Base-by-base conservation (phyloP, 768 basidiomycete genomes). In the Collybia mongolica region DNA sequence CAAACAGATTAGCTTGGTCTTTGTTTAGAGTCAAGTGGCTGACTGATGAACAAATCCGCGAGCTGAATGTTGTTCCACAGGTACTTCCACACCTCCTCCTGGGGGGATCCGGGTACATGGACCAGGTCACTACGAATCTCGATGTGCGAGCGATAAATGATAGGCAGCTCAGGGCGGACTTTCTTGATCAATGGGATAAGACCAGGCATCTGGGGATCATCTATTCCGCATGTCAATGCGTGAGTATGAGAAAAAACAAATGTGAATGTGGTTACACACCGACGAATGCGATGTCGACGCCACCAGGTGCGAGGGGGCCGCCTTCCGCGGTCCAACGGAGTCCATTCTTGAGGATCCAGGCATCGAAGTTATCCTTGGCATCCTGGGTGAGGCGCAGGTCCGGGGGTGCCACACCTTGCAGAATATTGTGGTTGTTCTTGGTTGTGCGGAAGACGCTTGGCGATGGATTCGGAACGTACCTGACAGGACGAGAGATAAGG, bases 121-220 rank as follows among this genome's bases (percentile, higher is more conserved):
- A 92, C 84, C 37, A 97, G 84, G 65, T 94, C 90, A 57, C 88
- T 88, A 42, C 88, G 86, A 57, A 89, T 93, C 72, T 98, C 93
- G 54, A 97, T 97, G 74, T 97, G 94, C 46, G 93, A 96, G 39
- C 94, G 86, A 67, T 95, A 98, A 56, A 95, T 75, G 62, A 97
- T 92, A 46, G 93, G 93, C 41, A 94, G 72, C 20, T 88, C 84
- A 2, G 93, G 93, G 51, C 88, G 79, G 47, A 86, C 73, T 72
- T 88, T 87, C 65, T 82, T 85, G 76, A 97, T 96, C 57, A 94
- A 77, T 5, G 95, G 95, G 65, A 98, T 95, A 47, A 97, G 77
- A 43, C 93, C 93, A 37, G 93, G 90, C 84, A 97, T 92, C 67
- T 93, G 89, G n/a, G 90, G 90, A 68, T 92, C 90, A 69, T 92